These are phyloP conservation scores for Apiotrichum siamense DNA, from an alignment of 1,284 basidiomycete species.

Conservation along the genomic window DNA sequence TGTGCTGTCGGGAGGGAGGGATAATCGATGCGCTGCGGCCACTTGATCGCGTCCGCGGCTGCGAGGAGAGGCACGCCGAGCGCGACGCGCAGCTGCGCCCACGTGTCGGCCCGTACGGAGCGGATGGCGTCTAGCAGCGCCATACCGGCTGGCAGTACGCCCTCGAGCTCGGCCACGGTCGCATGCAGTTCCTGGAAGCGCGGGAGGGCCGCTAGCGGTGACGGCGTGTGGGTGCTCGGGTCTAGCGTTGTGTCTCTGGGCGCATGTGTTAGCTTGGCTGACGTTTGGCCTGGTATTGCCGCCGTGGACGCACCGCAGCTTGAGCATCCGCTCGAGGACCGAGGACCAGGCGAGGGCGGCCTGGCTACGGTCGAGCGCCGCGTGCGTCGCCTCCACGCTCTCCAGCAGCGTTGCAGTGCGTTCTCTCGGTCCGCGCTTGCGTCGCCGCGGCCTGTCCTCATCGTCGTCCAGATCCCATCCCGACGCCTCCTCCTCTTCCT, in stretches of 20 bases:
- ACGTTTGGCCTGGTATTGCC: no score
- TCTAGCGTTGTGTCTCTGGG: conserved; percentile 33
- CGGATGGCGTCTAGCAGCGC: conserved; percentile 52
- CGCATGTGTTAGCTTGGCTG: conserved; percentile 19
- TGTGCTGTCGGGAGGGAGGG: conserved; percentile 51
- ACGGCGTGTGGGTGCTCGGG: conserved; percentile 48
- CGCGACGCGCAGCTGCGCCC: conserved; percentile 62
- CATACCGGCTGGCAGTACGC: conserved; percentile 47
- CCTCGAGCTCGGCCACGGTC: conserved; percentile 53
- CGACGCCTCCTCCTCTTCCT: no score
- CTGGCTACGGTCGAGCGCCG: conserved; percentile 63
- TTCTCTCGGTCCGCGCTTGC: conserved; percentile 1
- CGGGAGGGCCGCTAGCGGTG: conserved; percentile 49
- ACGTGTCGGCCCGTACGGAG: conserved; percentile 60
- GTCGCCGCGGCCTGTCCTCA: neutral
- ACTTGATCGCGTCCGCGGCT: conserved; percentile 65
- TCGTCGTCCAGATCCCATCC: neutral
- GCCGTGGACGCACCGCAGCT: conserved; percentile 59
- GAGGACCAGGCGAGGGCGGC: conserved; percentile 68
- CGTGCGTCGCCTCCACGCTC: conserved; percentile 72
- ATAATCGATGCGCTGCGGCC: conserved; percentile 71
- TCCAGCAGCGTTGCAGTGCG: conserved; percentile 29
- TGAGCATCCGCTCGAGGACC: conserved; percentile 63
- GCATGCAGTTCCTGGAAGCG: conserved; percentile 58
- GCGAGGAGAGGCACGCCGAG: conserved; percentile 58